Conservation (phyloP, 345 rosid species). For the Eucalyptus cloeziana region DNA sequence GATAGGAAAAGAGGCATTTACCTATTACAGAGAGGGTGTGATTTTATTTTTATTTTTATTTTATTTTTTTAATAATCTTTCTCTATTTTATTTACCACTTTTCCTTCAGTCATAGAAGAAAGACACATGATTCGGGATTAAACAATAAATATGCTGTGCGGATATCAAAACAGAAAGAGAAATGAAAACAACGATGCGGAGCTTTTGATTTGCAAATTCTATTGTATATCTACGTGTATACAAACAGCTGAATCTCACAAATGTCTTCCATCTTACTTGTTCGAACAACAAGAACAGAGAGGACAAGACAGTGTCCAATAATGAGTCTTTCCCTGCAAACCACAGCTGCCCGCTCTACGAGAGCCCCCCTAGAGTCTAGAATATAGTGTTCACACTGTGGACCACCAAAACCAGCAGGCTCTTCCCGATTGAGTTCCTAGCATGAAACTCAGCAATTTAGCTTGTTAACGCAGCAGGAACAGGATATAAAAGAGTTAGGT, state of each 20-base stretch:
- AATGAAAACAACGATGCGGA: background rate
- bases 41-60: background rate
- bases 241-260: background rate
- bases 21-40: background rate
- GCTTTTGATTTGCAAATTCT: background rate
- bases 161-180: background rate
- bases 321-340: conserved; percentile 75
- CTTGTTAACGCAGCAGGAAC: background rate
- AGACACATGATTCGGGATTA: background rate
- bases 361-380: conserved; percentile 85
- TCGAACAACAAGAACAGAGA: conserved; percentile 72
- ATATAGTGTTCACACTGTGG: conserved; percentile 64
- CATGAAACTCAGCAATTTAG: background rate
- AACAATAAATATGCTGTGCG: background rate
- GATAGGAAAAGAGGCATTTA: background rate
- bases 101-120: background rate
- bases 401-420: conserved; percentile 93
- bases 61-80: background rate
- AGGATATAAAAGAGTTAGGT: background rate
- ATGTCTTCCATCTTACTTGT: conserved; percentile 40
- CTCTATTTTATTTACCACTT: background rate
- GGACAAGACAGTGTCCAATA: conserved; percentile 89
- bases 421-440: conserved; percentile 90
- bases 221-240: background rate
- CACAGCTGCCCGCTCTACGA: conserved; percentile 81